Evolutionary conservation across 2,329 filamentous ascomycete genomes (phyloP).

Genomic region (Pestalotiopsis sp.): DNA sequence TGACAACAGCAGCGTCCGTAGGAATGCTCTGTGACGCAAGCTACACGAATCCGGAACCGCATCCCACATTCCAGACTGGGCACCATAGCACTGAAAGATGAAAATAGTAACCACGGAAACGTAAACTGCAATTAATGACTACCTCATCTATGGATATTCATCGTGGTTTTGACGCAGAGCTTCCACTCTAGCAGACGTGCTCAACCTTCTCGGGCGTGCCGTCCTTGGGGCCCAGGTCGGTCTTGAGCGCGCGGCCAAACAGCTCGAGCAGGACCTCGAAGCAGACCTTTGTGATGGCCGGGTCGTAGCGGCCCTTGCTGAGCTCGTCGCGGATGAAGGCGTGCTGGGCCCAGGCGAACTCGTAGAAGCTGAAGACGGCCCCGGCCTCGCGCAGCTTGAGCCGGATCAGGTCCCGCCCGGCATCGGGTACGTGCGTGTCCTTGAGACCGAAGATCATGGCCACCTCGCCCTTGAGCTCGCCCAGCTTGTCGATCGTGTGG

Average conservation of each 20-base stretch:
- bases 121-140: not conserved
- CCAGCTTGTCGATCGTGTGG: slow-evolving; percentile 57
- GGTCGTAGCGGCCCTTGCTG: slow-evolving; percentile 92
- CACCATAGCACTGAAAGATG: not conserved
- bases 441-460: slow-evolving; percentile 91
- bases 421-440: slow-evolving; percentile 86
- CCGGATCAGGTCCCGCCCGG: slow-evolving; percentile 81
- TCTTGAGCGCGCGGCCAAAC: slow-evolving; percentile 77
- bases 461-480: slow-evolving; percentile 75
- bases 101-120: not conserved
- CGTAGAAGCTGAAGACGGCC: slow-evolving; percentile 79
- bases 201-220: slow-evolving; percentile 65
- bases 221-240: slow-evolving; percentile 73
- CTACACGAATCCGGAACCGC: not conserved
- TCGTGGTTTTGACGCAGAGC: no score
- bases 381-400: slow-evolving; percentile 78
- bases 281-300: slow-evolving; percentile 82
- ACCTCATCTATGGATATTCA: not conserved
- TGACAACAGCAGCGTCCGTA: no score
- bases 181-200: slow-evolving; percentile 65
- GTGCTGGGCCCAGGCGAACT: slow-evolving; percentile 92
- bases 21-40: no score
- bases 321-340: slow-evolving; percentile 93
- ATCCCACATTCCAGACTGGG: not conserved
- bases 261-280: slow-evolving; percentile 89